Conservation (phyloP, 495 filamentous ascomycete species). For the Lasiosphaeriaceae sp. region DNA sequence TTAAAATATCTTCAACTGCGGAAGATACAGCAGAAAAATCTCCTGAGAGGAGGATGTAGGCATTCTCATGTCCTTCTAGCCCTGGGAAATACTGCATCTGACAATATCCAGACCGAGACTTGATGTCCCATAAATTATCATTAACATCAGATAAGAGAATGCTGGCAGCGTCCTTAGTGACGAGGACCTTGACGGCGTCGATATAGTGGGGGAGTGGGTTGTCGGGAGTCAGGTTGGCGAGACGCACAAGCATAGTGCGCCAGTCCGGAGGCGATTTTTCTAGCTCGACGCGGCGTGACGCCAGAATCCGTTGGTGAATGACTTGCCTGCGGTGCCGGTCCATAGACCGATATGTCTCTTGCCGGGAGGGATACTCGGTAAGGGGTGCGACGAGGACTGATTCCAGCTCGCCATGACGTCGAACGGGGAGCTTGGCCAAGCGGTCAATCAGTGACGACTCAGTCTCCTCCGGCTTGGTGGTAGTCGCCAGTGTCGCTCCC, state of each 20-base stretch:
- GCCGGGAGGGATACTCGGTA: constrained; percentile 11
- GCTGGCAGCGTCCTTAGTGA: constrained; percentile 1
- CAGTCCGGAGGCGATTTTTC: constrained; percentile 14
- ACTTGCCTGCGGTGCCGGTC: not conserved
- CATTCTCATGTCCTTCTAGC: not conserved
- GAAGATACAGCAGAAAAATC: not conserved
- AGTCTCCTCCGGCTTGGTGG: not conserved
- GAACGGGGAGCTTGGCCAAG: constrained; percentile 20
- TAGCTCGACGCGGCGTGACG: not conserved
- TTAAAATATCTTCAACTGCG: constrained; percentile 19
- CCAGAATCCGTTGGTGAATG: constrained; percentile 5
- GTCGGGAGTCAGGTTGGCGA: constrained; percentile 18
- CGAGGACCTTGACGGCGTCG: constrained; percentile 14
- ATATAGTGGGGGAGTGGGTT: not conserved
- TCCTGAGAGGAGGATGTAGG: constrained; percentile 15
- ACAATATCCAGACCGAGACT: constrained; percentile 10
- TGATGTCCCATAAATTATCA: constrained; percentile 18
- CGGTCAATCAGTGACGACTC: constrained; percentile 12
- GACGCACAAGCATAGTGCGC: constrained; percentile 21
- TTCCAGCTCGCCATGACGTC: constrained; percentile 9
- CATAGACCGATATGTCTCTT: constrained; percentile 10
- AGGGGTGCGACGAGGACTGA: constrained; percentile 22
- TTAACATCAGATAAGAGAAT: constrained; percentile 5
- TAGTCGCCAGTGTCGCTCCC: no score
- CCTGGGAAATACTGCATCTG: constrained; percentile 9